Conservation (phyloP, 176 grass and related monocot genomes). For the Panicum miliaceum region DNA sequence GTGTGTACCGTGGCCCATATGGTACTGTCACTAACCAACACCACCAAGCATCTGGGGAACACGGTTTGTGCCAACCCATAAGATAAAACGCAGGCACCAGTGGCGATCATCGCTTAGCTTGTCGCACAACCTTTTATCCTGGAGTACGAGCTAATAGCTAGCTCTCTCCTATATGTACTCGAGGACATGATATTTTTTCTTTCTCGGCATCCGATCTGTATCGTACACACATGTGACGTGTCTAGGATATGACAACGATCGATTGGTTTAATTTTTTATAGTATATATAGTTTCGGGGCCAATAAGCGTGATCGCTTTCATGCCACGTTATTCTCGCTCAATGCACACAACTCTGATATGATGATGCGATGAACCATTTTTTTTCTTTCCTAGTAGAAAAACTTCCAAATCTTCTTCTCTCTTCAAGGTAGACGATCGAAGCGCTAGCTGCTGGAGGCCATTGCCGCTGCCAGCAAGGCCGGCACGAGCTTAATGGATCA, state of each 20-base stretch:
- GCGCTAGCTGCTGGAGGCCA: neutral
- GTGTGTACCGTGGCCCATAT: neutral
- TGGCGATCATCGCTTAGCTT: neutral
- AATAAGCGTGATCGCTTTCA: neutral
- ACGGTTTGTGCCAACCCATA: neutral
- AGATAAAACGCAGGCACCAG: neutral
- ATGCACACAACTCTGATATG: too few species aligned
- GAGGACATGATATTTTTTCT: neutral
- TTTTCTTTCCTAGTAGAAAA: too few species aligned
- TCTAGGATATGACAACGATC: neutral
- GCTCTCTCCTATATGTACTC: neutral
- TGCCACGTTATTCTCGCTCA: neutral
- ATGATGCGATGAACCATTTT: too few species aligned
- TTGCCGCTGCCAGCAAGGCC: neutral
- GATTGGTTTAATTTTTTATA: neutral
- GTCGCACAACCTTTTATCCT: neutral
- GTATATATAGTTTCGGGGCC: neutral
- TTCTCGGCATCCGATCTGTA: neutral
- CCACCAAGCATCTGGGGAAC: neutral
- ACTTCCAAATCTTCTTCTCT: too few species aligned
- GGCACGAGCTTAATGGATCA: neutral
- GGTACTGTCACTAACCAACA: neutral
- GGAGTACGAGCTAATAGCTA: neutral
- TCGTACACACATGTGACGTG: neutral
- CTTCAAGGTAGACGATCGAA: too few species aligned